phyloP scores from a whole-genome alignment of 495 filamentous ascomycete species.

The Lentithecium fluviatile region DNA sequence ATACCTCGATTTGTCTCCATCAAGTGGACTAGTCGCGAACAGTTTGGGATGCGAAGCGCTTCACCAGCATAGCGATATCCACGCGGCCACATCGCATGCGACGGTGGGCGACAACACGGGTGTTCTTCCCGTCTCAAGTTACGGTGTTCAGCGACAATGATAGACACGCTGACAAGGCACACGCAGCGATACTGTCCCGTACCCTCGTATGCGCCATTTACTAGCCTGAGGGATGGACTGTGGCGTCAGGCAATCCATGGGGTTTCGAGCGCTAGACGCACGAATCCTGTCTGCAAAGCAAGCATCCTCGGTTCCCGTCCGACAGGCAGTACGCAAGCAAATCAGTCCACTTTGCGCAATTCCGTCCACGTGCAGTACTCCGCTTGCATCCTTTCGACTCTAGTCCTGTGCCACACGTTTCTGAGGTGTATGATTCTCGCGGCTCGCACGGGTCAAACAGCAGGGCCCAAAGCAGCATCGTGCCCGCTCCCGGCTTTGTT shows the following conservation, averaged over 20 bases:
- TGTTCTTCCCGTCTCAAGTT: no score
- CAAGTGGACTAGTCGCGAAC: neutral
- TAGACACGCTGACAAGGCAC: no score
- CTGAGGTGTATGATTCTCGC: constrained; percentile 32
- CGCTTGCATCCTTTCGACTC: constrained; percentile 6
- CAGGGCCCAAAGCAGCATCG: constrained; percentile 20
- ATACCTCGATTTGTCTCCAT: constrained; percentile 9
- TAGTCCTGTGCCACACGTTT: constrained; percentile 24
- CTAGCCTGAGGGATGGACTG: constrained; percentile 6
- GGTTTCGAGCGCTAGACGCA: neutral
- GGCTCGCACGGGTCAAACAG: constrained; percentile 18
- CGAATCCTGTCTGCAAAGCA: neutral
- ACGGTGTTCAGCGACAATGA: no score
- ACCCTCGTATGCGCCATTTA: neutral
- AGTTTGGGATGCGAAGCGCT: constrained; percentile 10
- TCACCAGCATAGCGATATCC: neutral
- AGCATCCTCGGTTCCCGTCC: no score
- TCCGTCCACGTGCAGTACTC: constrained; percentile 26
- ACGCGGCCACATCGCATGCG: constrained; percentile 1
- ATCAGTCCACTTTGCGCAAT: neutral
- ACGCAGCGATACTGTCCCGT: no score
- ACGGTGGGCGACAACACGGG: no score
- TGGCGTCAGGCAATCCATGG: constrained; percentile 2
- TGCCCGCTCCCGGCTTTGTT: constrained; percentile 10
- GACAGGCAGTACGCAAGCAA: constrained; percentile 12